Conservation (phyloP, 2,329 filamentous ascomycete genomes). For the Lasiodiplodia hormozganensis region DNA sequence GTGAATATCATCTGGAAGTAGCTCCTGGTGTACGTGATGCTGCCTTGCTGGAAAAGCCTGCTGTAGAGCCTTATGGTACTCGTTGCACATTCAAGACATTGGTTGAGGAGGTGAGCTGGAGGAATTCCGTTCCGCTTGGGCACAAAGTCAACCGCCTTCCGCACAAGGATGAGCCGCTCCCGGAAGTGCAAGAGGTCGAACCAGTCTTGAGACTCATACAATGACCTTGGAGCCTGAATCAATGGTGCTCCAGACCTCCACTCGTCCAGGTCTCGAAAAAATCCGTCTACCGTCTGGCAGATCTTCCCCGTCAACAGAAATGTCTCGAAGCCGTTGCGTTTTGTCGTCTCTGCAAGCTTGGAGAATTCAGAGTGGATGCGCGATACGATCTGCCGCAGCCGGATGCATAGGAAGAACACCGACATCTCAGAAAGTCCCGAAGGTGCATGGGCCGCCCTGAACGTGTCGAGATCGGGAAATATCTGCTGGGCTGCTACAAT, state of each 20-base stretch:
- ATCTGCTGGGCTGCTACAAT: constrained; percentile 9
- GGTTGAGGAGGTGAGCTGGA: constrained; percentile 31
- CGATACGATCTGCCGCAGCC: constrained; percentile 52
- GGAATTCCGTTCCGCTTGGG: constrained; percentile 31
- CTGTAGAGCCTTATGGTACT: constrained; percentile 51
- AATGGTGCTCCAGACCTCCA: constrained; percentile 47
- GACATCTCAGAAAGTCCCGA: constrained; percentile 41
- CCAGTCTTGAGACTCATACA: constrained; percentile 55
- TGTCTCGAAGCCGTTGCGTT: neutral
- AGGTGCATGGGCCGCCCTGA: constrained; percentile 29
- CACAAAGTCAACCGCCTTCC: constrained; percentile 51
- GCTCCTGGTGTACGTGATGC: constrained; percentile 54
- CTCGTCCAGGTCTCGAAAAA: constrained; percentile 44
- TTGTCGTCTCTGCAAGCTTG: neutral
- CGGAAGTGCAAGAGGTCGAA: constrained; percentile 53
- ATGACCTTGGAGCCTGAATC: constrained; percentile 43
- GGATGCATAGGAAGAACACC: constrained; percentile 49
- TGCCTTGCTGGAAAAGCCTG: constrained; percentile 42
- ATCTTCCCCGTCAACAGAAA: neutral
- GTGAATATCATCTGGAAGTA: constrained; percentile 59
- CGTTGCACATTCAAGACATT: constrained; percentile 46
- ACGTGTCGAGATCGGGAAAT: constrained; percentile 32
- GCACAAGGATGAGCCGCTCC: constrained; percentile 50
- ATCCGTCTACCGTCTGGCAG: constrained; percentile 24
- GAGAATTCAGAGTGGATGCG: constrained; percentile 45